These are phyloP conservation scores for Calonectria multiphialidica DNA, from an alignment of 2,329 filamentous ascomycete genomes.

Conservation along the genomic window DNA sequence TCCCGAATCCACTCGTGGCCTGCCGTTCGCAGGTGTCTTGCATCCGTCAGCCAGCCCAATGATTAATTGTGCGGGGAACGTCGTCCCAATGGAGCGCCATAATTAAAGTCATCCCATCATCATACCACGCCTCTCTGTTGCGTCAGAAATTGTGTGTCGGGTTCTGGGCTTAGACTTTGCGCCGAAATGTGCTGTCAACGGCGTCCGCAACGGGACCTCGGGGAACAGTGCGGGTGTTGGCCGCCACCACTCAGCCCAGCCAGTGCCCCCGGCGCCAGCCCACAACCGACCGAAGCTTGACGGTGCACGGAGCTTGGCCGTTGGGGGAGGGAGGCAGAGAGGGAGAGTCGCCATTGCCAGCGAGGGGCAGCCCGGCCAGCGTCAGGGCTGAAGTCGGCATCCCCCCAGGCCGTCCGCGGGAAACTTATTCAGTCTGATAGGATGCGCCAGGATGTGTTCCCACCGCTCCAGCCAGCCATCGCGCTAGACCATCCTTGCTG, in stretches of 20 bases:
- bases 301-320: background rate
- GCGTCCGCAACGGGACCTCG: background rate
- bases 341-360: no score
- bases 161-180: background rate
- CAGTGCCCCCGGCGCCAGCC: no score
- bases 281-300: background rate
- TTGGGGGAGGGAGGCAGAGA: no score
- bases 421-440: background rate
- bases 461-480: background rate
- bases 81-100: background rate
- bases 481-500: background rate
- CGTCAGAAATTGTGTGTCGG: background rate
- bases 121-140: constrained; percentile 1
- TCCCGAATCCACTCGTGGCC: constrained; percentile 1
- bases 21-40: constrained; percentile 1
- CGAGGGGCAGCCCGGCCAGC: background rate
- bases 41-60: background rate
- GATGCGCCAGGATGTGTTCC: background rate
- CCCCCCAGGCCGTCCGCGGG: background rate
- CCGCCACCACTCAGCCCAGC: background rate
- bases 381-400: constrained; percentile 1
- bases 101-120: constrained; percentile 11
- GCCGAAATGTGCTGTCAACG: background rate
- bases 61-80: background rate
- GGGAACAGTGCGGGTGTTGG: no score